A percentile compares a stretch with the other conserved stretches of the same genome.
Conservation (phyloP, 2,329 filamentous ascomycete species). For the Fusarium xyrophilum region DNA sequence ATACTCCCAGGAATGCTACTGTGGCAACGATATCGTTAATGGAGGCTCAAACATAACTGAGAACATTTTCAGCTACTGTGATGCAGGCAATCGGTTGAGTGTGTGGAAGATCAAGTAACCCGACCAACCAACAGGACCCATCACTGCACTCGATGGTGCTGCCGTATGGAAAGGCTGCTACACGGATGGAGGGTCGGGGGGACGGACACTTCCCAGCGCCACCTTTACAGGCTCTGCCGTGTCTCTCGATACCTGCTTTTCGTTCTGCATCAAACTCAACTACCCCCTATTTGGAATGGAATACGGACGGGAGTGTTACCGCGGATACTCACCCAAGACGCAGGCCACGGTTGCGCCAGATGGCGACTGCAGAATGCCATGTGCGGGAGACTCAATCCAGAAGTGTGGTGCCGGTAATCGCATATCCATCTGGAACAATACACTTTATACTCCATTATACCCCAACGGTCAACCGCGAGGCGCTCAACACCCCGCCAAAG, state of each 20-base stretch:
- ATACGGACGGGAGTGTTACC: constrained; percentile 35
- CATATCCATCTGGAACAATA: constrained; percentile 37
- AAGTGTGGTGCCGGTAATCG: constrained; percentile 32
- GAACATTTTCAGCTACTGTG: constrained; percentile 35
- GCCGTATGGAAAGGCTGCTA: constrained; percentile 31
- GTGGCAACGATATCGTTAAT: constrained; percentile 35
- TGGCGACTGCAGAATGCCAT: constrained; percentile 32
- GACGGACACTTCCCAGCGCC: constrained; percentile 27
- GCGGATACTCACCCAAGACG: constrained; percentile 24
- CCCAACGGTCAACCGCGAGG: background rate
- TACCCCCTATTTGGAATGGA: constrained; percentile 38
- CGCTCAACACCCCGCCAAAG: background rate
- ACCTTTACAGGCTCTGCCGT: constrained; percentile 29
- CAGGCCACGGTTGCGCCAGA: constrained; percentile 25
- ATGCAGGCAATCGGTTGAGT: constrained; percentile 35
- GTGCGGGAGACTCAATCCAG: constrained; percentile 25
- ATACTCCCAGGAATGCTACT: constrained; percentile 47
- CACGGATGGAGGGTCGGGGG: constrained; percentile 34
- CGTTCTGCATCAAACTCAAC: constrained; percentile 34
- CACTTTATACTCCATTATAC: constrained; percentile 10
- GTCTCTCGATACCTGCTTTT: constrained; percentile 31
- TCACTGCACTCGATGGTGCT: constrained; percentile 24
- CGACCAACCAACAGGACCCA: constrained; percentile 15
- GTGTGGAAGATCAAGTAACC: constrained; percentile 33
- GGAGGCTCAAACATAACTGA: constrained; percentile 23